phyloP scores from a whole-genome alignment of 1,284 basidiomycete species.

The Trichosporon coremiiforme region DNA sequence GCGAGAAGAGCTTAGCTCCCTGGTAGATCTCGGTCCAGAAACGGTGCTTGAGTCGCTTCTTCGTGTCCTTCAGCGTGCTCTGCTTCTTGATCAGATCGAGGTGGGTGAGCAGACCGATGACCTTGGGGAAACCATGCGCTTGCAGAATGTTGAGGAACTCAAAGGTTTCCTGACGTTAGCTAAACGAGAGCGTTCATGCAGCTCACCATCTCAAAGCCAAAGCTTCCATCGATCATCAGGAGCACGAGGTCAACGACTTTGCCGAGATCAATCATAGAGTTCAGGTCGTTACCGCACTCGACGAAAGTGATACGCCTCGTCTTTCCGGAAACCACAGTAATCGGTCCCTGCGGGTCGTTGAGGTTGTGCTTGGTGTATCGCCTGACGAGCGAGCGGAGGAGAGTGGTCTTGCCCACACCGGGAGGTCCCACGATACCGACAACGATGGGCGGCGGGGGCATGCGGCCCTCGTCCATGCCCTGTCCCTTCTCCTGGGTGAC shows the following conservation, averaged over 20 bases:
- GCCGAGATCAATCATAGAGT: slow-evolving; percentile 96
- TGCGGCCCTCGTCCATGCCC: slow-evolving; percentile 52
- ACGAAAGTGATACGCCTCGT: slow-evolving; percentile 89
- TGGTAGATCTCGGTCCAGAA: slow-evolving; percentile 99
- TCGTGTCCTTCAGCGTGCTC: slow-evolving; percentile 81
- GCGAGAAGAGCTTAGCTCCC: slow-evolving; percentile 97
- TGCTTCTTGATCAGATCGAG: slow-evolving; percentile 96
- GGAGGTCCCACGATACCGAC: slow-evolving; percentile 97
- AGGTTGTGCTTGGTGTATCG: slow-evolving; percentile 94
- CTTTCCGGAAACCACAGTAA: slow-evolving; percentile 93
- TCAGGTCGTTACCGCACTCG: slow-evolving; percentile 97
- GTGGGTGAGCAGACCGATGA: slow-evolving; percentile 94
- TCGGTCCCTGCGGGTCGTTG: slow-evolving; percentile 85
- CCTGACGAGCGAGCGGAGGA: slow-evolving; percentile 87
- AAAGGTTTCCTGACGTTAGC: slow-evolving; percentile 79
- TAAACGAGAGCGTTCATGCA: background rate
- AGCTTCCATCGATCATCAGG: slow-evolving; percentile 96
- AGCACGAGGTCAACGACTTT: slow-evolving; percentile 96
- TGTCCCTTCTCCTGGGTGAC: slow-evolving; percentile 52
- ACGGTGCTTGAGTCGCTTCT: slow-evolving; percentile 95
- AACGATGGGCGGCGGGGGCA: slow-evolving; percentile 84
- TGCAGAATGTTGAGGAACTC: slow-evolving; percentile 98
- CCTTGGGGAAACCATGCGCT: slow-evolving; percentile 96
- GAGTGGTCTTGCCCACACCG: slow-evolving; percentile 94
- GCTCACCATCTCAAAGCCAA: slow-evolving; percentile 96